A percentile compares a stretch with the other conserved stretches of the same genome.
Conservation (phyloP, 2,329 filamentous ascomycete species). For the Talaromyces sp. region DNA sequence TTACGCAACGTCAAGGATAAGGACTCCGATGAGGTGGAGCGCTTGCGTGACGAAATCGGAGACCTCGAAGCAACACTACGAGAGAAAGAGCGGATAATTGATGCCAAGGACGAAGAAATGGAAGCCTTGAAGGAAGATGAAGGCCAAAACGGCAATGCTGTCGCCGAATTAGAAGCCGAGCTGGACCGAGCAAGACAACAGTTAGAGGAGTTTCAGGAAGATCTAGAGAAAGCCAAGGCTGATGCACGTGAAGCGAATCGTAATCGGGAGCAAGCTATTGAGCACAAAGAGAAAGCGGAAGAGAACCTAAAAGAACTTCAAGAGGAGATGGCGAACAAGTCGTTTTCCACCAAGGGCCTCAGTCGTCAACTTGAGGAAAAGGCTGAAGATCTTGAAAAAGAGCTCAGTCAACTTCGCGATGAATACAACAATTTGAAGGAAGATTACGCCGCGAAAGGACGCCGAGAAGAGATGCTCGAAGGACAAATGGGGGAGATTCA, state of each 20-base stretch:
- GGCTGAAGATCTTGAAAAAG: constrained; percentile 59
- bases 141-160: constrained; percentile 38
- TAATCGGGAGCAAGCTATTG: constrained; percentile 46
- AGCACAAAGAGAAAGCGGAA: constrained; percentile 48
- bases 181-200: constrained; percentile 42
- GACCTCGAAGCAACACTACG: constrained; percentile 71
- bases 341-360: constrained; percentile 67
- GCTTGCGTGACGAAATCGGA: constrained; percentile 66
- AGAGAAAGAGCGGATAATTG: constrained; percentile 68
- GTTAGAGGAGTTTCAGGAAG: constrained; percentile 41
- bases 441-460: constrained; percentile 42
- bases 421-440: constrained; percentile 41
- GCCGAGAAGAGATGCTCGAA: constrained; percentile 45
- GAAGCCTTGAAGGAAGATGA: constrained; percentile 56
- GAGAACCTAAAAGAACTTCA: constrained; percentile 59
- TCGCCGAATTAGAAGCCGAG: constrained; percentile 47
- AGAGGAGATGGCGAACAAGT: constrained; percentile 74
- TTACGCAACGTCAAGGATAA: constrained; percentile 54
- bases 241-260: constrained; percentile 41
- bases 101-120: constrained; percentile 69
- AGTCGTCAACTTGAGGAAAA: constrained; percentile 72
- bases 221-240: constrained; percentile 33
- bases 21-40: constrained; percentile 55
- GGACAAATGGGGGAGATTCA: constrained; percentile 42
- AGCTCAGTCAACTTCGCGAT: constrained; percentile 52